Base-by-base conservation (phyloP, 2,329 filamentous ascomycete species). In the Nemania bipapillata region DNA sequence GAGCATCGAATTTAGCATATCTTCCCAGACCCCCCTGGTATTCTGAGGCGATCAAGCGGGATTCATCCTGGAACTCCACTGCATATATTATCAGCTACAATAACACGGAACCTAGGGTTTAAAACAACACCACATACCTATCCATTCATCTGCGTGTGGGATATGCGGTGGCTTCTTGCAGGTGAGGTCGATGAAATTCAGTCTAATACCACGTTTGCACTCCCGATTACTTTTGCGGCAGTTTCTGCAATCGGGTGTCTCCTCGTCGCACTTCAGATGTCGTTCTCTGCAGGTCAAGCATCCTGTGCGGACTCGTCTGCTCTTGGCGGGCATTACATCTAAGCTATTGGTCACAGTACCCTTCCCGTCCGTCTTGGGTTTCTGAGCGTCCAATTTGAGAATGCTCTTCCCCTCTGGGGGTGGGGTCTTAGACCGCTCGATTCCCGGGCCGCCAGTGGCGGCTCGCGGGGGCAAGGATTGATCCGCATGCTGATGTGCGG, bases 261-360 rank as follows among this genome's bases (percentile, higher is more conserved):
- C 90, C 79, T 97, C 93, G 77, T 97, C 94, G 79, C 94, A 97
- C 80, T 97, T 97, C 59, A 97, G 83, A 83, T 97, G 94, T 54
- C 94, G 86, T 79, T 97, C 92, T 73, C 94, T 87, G 80, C 94
- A 97, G 2, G 94, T 97, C 72, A 97, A 82, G 79, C 94, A 97
- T 42, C 94, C 94, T 2, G 94, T 97, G 54, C 95, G 89, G 20
- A 96, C 93, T 72, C 94, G 86, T 81, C 91, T 95, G n/a, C 93
- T 90, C 79, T 94, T 95, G 70, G 77, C 80, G 30, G 77, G 77
- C 7, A 75, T 72, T 17, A 70, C 72, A 28, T 75, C 74, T 24
- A 72, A 59, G 40, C 71, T 66, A 52, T 68, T 68, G 70, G 75
- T 74, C 74, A 73, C 72, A 60, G 71, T 65, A 57, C 71, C 65